These are phyloP conservation scores for Hanseniaspora singularis DNA, from an alignment of 805 yeast genomes.

Conservation along the genomic window DNA sequence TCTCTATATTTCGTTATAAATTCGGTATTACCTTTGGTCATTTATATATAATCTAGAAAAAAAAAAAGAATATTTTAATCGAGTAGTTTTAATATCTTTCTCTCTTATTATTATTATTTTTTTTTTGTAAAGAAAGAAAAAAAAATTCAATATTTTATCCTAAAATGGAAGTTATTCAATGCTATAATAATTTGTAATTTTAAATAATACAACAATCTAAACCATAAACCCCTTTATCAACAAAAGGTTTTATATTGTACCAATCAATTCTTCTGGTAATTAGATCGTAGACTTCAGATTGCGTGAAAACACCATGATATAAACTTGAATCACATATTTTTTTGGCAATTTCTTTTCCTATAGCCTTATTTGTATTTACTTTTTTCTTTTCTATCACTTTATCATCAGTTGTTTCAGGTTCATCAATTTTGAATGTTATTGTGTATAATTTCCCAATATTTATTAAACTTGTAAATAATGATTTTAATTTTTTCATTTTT, in stretches of 20 bases:
- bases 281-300: constrained; percentile 89
- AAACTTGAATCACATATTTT: constrained; percentile 71
- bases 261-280: constrained; percentile 83
- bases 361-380: constrained; percentile 31
- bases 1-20: too few species aligned
- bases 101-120: too few species aligned
- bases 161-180: background rate
- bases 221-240: constrained; percentile 92
- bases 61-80: too few species aligned
- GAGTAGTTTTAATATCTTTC: too few species aligned
- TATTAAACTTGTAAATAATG: constrained; percentile 67
- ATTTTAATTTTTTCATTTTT: constrained; percentile 55
- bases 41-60: too few species aligned
- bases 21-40: too few species aligned
- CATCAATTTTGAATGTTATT: constrained; percentile 33
- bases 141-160: background rate
- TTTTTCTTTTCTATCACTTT: constrained; percentile 7
- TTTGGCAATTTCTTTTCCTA: constrained; percentile 73
- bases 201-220: constrained; percentile 53
- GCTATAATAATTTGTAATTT: background rate
- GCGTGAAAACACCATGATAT: constrained; percentile 78
- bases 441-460: constrained; percentile 75
- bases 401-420: background rate
- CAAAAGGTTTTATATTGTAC: constrained; percentile 61
- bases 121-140: background rate